Base-by-base conservation (phyloP, 2,329 filamentous ascomycete species). In the Dactylellina leptospora region DNA sequence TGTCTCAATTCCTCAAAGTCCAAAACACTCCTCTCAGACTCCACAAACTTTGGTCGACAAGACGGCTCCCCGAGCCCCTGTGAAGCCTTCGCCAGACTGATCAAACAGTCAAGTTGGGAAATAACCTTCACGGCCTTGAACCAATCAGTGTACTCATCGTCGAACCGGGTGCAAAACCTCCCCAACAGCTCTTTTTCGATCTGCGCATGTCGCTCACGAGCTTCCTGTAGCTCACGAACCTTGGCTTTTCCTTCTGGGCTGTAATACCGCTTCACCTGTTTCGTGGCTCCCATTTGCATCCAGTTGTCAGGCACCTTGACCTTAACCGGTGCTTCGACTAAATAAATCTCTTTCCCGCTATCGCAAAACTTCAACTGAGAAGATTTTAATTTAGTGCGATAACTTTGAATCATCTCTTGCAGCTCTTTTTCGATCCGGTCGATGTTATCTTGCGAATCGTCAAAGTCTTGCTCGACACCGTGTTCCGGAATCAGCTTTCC, bases 221-320 rank as follows among this genome's bases (percentile, higher is more conserved):
- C 91, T 81, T 99, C 95, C 78, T 96, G 95, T 16, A 97, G 84
- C 76, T 92, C 86, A 53, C 93, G 89, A 20, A 99, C 92, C 1
- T 97, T 85, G 25, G 85, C 84, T 11, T 90, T 90, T 11, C 97
- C 84, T 77, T 96, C 90, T 0, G 88, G 85, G 76, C 93, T 96
- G 82, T 97, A 99, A 82, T 93, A 99, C 0, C 95, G 89, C 81
- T 96, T 97, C 77, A 96, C 90, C 63, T 89, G 87, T 74, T 90
- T 87, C 0, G 95, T 97, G 0, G 93, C 90, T 3, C 95, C 97
- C 92, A 97, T 97, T 78, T 97, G 93, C 74, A 92, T 88, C 93
- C 95, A 99, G 76, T 83, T 86, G 75, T 90, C 90, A 0, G 95
- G 95, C 1, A 99, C 82, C 66, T 81, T 87, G 80, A 96, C 96